phyloP scores from a whole-genome alignment of 805 yeast species.

The Metschnikowia dekortorum region DNA sequence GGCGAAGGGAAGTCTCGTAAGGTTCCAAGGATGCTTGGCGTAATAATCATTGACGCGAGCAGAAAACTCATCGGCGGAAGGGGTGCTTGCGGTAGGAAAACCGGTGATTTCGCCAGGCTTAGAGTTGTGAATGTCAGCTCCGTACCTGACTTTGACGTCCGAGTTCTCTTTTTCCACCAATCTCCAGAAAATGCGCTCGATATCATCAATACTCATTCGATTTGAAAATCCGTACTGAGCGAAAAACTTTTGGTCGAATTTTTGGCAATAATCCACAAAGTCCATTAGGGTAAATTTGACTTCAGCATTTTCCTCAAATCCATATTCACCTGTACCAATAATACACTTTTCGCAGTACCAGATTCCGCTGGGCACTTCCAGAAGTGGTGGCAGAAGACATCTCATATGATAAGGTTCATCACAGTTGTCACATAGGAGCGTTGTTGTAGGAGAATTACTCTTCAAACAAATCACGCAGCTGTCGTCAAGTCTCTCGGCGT shows the following conservation, averaged over 20 bases:
- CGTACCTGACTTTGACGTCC: constrained; percentile 65
- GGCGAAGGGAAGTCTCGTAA: constrained; percentile 67
- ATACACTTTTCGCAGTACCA: constrained; percentile 87
- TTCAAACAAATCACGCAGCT: constrained; percentile 48
- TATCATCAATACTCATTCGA: constrained; percentile 29
- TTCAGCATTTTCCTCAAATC: constrained; percentile 67
- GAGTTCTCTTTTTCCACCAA: constrained; percentile 36
- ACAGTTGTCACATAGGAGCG: constrained; percentile 71
- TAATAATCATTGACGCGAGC: constrained; percentile 25
- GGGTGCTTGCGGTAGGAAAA: constrained; percentile 47
- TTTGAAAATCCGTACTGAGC: constrained; percentile 15
- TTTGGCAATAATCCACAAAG: constrained; percentile 53
- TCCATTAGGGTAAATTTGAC: constrained; percentile 51
- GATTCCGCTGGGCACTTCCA: constrained; percentile 48
- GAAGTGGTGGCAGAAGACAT: constrained; percentile 60
- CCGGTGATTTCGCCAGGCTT: constrained; percentile 67
- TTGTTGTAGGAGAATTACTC: constrained; percentile 41
- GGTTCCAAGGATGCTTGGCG: constrained; percentile 65
- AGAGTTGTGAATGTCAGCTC: constrained; percentile 76
- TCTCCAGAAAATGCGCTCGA: constrained; percentile 71
- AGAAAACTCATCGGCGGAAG: constrained; percentile 8
- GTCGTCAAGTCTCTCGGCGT: constrained; percentile 20
- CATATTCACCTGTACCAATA: constrained; percentile 84
- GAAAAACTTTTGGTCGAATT: constrained; percentile 44
- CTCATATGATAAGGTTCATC: constrained; percentile 61